Evolutionary conservation across 768 basidiomycete species (phyloP).

Genomic region (Fibroporia radiculosa): DNA sequence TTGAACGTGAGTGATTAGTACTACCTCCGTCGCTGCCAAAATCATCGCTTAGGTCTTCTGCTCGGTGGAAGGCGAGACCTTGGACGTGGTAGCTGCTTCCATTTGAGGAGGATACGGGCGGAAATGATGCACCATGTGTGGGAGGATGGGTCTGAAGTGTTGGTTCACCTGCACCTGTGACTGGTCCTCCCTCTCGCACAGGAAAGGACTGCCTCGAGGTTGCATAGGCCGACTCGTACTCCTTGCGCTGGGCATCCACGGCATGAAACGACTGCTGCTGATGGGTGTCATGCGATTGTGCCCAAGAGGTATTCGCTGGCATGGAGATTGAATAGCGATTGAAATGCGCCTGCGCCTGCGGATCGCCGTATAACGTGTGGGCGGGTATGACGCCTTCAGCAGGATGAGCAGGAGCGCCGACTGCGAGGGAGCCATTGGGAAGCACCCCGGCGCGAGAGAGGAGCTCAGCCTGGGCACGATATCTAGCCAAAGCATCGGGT

Average conservation of each 20-base stretch:
- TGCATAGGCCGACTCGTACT: slow-evolving; percentile 9
- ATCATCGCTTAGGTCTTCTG: slow-evolving; percentile 19
- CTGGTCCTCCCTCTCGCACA: slow-evolving; percentile 1
- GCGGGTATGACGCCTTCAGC: not conserved
- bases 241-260: slow-evolving; percentile 8
- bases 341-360: slow-evolving; percentile 9
- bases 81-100: slow-evolving; percentile 3
- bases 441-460: slow-evolving; percentile 29
- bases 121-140: slow-evolving; percentile 4
- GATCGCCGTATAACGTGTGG: not conserved
- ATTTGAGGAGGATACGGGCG: slow-evolving; percentile 1
- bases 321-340: slow-evolving; percentile 5
- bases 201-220: slow-evolving; percentile 8
- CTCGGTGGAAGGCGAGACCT: slow-evolving; percentile 5
- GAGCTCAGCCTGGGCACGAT: slow-evolving; percentile 38
- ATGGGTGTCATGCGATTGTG: slow-evolving; percentile 4
- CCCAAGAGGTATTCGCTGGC: slow-evolving; percentile 10
- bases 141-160: slow-evolving; percentile 15
- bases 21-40: slow-evolving; percentile 38
- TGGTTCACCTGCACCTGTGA: slow-evolving; percentile 10
- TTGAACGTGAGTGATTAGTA: slow-evolving; percentile 34
- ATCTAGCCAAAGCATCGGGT: slow-evolving; percentile 39
- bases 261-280: slow-evolving; percentile 4
- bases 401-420: not conserved
- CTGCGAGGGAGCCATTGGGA: slow-evolving; percentile 9